Base-by-base conservation (phyloP, 2,329 filamentous ascomycete genomes). In the Colletotrichum navitas region DNA sequence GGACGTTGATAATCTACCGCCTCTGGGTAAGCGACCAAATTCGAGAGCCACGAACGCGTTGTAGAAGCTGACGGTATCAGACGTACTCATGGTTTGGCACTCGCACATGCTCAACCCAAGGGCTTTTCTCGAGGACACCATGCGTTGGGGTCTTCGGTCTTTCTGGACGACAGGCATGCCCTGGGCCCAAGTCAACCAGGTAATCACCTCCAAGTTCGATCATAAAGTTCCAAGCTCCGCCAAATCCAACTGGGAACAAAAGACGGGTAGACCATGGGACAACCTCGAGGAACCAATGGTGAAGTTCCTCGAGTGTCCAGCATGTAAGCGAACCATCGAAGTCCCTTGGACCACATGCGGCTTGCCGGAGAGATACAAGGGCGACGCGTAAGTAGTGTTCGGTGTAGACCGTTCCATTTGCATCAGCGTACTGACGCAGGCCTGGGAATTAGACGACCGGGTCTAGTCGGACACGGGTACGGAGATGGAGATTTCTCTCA, bases 1-100 rank as follows among this genome's bases (percentile, higher is more conserved):
- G 83, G 80, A 75, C 3, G 76, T 77, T 21, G 78, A 82, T 11
- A 81, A 82, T 66, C 76, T 92, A 51, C 90, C 89, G 2, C 90
- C 90, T 1, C 79, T 92, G 60, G 90, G 89, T 91, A 79, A 78
- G 84, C 77, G 49, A 26, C 63, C 72, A 47, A 5, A 69, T 71
- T 71, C 12, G 5, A 10, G 14, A 2, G 7, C 36, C 21, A 3
- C 11, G 12, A 14, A 5, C 5, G 36, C 34, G 24, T n/a, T 7
- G 60, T 60, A 43, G 32, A 36, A 41, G 24, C n/a, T 41, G 39
- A 72, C 51, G 43, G 52, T 75, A 45, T 45, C 79, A 85, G 93
- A 95, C 80, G 88, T 95, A 0, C 80, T 94, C 26, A 93, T 95
- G 91, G 90, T 95, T 0, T 93, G 91, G 90, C 93, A 95, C 79